These are phyloP conservation scores for Zymoseptoria crescenta DNA, from an alignment of 2,329 filamentous ascomycete species.

Conservation along the genomic window DNA sequence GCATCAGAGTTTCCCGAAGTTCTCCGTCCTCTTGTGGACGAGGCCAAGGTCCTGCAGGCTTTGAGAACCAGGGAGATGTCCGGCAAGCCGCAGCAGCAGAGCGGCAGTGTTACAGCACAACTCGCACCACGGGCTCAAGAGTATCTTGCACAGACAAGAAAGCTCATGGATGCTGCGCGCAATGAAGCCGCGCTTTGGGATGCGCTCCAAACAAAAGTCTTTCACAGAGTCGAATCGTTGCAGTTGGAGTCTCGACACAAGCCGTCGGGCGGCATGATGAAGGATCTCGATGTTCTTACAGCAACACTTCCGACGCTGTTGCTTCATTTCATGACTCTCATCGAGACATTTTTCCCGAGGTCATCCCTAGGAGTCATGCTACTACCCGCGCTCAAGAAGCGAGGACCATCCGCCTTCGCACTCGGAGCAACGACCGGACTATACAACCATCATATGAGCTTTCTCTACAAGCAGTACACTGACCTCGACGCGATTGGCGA, in stretches of 20 bases:
- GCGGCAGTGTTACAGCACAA: background rate
- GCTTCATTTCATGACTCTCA: slow-evolving; percentile 14
- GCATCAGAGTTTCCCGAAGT: slow-evolving; percentile 15
- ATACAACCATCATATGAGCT: slow-evolving; percentile 58
- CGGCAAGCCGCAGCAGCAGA: background rate
- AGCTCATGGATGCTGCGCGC: slow-evolving; percentile 46
- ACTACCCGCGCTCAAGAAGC: slow-evolving; percentile 58
- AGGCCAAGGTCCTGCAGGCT: slow-evolving; percentile 5
- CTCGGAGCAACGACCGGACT: slow-evolving; percentile 63
- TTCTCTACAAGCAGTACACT: slow-evolving; percentile 54
- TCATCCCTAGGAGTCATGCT: slow-evolving; percentile 55
- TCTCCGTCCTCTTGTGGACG: slow-evolving; percentile 15
- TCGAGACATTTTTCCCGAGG: slow-evolving; percentile 49
- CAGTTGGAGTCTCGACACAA: slow-evolving; percentile 6
- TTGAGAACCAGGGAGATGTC: background rate
- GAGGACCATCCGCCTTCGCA: slow-evolving; percentile 63
- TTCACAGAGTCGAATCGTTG: slow-evolving; percentile 5
- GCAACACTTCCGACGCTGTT: slow-evolving; percentile 15
- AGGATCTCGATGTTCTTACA: slow-evolving; percentile 7
- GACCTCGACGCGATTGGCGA: slow-evolving; percentile 50
- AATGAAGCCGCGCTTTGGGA: slow-evolving; percentile 61
- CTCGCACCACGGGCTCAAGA: background rate
- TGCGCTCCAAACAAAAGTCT: slow-evolving; percentile 56
- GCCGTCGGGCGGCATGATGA: background rate
- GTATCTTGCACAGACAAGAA: slow-evolving; percentile 43